Evolutionary conservation across 202 grass and related monocot species (phyloP).

Genomic region (Zizania palustris): DNA sequence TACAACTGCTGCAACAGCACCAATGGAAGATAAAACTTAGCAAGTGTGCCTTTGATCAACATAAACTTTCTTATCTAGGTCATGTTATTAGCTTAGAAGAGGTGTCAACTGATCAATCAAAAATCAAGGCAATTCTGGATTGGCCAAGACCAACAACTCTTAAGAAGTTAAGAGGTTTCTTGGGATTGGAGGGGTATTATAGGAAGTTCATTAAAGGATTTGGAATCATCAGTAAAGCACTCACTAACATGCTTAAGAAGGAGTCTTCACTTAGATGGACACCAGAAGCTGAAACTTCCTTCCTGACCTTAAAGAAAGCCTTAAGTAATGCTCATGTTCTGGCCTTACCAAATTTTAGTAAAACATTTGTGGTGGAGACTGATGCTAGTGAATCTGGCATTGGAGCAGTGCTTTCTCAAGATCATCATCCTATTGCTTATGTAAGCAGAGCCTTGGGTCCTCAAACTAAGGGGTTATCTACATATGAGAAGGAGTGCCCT

Average conservation of each 20-base stretch:
- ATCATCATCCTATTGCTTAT: rapidly evolving
- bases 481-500: not conserved
- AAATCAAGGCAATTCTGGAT: not conserved
- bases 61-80: not conserved
- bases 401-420: not conserved
- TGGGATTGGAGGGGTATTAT: not conserved
- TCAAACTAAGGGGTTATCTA: rapidly evolving
- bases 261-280: not conserved
- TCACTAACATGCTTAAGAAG: not conserved
- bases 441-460: not conserved
- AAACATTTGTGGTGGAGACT: not conserved
- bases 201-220: too few species aligned
- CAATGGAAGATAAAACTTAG: not conserved
- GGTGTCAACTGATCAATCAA: not conserved
- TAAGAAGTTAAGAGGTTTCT: not conserved
- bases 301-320: rapidly evolving
- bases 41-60: not conserved
- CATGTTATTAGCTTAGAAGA: not conserved
- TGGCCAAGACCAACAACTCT: not conserved
- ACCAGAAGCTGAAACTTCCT: not conserved
- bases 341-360: rapidly evolving
- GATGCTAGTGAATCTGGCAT: not conserved
- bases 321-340: not conserved
- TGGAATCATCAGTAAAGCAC: not conserved
- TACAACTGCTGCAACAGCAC: rapidly evolving